Evolutionary conservation across 441 rosid species (phyloP).

Genomic region (Kokia cookei): DNA sequence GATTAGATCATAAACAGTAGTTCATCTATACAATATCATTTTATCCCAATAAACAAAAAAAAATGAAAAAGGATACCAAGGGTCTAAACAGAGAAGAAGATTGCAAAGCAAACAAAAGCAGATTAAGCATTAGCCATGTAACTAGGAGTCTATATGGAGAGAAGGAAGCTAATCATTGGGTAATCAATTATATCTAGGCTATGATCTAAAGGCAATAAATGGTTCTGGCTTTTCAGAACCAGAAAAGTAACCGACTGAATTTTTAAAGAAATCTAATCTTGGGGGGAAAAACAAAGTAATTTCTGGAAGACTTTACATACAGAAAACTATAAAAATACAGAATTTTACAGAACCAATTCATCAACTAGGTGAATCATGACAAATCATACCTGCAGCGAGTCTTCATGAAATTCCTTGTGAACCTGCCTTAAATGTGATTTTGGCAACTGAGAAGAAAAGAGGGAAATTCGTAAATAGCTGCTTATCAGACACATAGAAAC

Average conservation of each 20-base stretch:
- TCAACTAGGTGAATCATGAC: conserved; percentile 1
- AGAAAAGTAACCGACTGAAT: not conserved
- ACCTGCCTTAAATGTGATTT: conserved; percentile 69
- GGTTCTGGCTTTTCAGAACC: not conserved
- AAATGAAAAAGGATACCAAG: not conserved
- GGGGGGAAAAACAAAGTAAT: not conserved
- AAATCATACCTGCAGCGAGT: conserved; percentile 53
- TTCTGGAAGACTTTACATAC: not conserved
- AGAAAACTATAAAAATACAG: not conserved
- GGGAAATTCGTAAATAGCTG: not conserved
- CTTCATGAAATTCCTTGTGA: conserved; percentile 78
- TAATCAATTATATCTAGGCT: not conserved
- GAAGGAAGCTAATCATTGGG: not conserved
- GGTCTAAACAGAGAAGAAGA: not conserved
- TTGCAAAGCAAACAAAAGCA: not conserved
- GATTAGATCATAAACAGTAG: not conserved
- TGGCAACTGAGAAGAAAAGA: conserved; percentile 52
- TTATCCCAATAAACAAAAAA: not conserved
- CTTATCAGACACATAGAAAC: not conserved
- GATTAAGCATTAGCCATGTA: not conserved
- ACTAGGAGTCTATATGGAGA: not conserved
- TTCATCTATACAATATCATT: not conserved
- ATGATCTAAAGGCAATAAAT: not conserved
- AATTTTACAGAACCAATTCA: not conserved
- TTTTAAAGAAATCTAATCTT: not conserved